Evolutionary conservation across 2,329 filamentous ascomycete species (phyloP), one percentile per base, ranked within the genome.

Genomic region (Xylaria hypoxylon): DNA sequence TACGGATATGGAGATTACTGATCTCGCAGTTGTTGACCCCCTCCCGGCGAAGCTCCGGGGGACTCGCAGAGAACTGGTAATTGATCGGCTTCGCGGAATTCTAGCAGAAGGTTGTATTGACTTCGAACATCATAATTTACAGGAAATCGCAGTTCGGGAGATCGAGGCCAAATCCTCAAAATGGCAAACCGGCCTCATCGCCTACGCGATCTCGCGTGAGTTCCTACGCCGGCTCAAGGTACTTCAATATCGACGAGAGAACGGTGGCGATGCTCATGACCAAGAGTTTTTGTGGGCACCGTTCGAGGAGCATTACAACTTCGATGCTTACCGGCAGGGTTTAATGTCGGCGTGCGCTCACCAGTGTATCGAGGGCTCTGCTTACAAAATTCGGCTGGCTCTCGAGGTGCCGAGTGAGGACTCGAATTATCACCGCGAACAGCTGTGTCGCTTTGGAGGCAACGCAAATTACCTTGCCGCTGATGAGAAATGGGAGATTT

Each of bases 391-490:
- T 6, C 60, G 74, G 3, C 15, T 76, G 24, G 71, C 69, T 0
- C 66, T 76, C 2, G 74, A 76, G 15, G 73, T 75, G 3, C 73
- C 74, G 0, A 74, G 74, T 52, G 65, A 70, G 6, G 69, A 70
- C 13, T 59, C 68, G 1, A 62, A 61, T 1, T 70, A 73, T 33
- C 5, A 66, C 2, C 68, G 68, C 2, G 28, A 55, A 1, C 13
- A 38, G 2, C 35, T 38, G 2, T 15, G 35, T 15, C 33, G n/a
- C 11, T 65, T 73, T 2, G 38, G 50, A 31, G 38, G 22, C 6
- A 13, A 42, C 5, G 13, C 13, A 10, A n/a, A 55, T 15, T 26
- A n/a, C 4, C 52, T 55, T 5, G 35, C 35, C 8, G 2, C 42
- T 2, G 72, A 74, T 22, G 72, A 74, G 52, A 57, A 59, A 24